These are phyloP conservation scores for Acacia crassicarpa DNA, from an alignment of 306 rosid genomes.

Conservation along the genomic window DNA sequence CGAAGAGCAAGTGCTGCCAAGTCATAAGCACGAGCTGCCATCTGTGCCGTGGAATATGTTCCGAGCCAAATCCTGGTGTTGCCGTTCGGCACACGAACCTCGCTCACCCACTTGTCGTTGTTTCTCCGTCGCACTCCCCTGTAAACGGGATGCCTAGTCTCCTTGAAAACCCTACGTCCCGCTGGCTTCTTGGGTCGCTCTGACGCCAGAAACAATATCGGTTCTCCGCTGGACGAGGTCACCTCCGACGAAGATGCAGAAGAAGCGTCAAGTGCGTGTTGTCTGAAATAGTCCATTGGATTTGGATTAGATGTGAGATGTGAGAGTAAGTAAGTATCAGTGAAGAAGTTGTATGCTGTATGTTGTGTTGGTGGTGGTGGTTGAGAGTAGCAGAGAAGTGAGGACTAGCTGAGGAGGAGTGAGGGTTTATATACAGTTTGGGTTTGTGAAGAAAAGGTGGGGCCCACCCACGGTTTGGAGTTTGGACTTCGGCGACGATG, in stretches of 20 bases:
- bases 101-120: slow-evolving; percentile 84
- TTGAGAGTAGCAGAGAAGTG: no score
- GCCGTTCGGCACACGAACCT: slow-evolving; percentile 65
- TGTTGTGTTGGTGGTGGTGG: no score
- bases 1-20: slow-evolving; percentile 62
- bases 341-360: no score
- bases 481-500: no score
- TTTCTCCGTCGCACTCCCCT: slow-evolving; percentile 72
- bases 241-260: slow-evolving; percentile 8
- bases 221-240: slow-evolving; percentile 20
- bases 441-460: no score
- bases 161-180: slow-evolving; percentile 71
- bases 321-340: background rate
- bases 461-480: no score
- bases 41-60: slow-evolving; percentile 71
- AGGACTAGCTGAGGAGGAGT: no score
- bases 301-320: background rate
- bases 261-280: background rate
- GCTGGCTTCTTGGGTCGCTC: slow-evolving; percentile 73
- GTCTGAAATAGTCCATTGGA: slow-evolving; percentile 12
- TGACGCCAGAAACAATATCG: slow-evolving; percentile 46
- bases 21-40: slow-evolving; percentile 96
- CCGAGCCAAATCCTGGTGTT: slow-evolving; percentile 76
- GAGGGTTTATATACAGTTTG: no score
- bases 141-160: slow-evolving; percentile 83